phyloP scores from a whole-genome alignment of 192 early-diverging fungal genomes.

The Haplosporangium gracile region DNA sequence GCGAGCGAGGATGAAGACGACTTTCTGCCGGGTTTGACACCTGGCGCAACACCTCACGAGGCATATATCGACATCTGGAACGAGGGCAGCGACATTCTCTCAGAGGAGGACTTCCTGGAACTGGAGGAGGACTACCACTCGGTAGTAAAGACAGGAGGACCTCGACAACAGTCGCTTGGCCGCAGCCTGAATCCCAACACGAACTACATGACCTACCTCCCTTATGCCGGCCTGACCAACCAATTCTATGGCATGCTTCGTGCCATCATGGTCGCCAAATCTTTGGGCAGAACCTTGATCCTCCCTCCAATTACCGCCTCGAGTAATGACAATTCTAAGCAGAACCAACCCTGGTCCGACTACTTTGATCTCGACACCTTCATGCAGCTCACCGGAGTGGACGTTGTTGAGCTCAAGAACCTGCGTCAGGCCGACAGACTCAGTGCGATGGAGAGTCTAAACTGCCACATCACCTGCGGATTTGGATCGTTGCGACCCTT shows the following conservation, averaged over 20 bases:
- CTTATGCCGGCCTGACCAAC: constrained; percentile 22
- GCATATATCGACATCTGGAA: constrained; percentile 30
- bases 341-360: constrained; percentile 44
- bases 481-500: constrained; percentile 35
- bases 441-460: constrained; percentile 4
- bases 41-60: constrained; percentile 18
- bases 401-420: constrained; percentile 31
- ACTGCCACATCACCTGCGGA: constrained; percentile 43
- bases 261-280: constrained; percentile 39
- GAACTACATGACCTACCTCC: constrained; percentile 42
- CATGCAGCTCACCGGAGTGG: constrained; percentile 37
- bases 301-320: constrained; percentile 34
- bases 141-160: not conserved
- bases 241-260: constrained; percentile 49
- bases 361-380: constrained; percentile 47
- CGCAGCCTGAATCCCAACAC: constrained; percentile 9
- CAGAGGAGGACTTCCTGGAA: constrained; percentile 38
- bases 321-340: not conserved
- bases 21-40: not conserved
- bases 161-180: not conserved
- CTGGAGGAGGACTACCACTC: constrained; percentile 32
- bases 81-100: constrained; percentile 7
- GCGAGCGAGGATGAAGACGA: not conserved
- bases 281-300: constrained; percentile 37
- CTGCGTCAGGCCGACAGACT: constrained; percentile 2